Evolutionary conservation across 2,329 filamentous ascomycete genomes (phyloP), one percentile per base, ranked within the genome.

Genomic region (Calonectria pauciramosa): DNA sequence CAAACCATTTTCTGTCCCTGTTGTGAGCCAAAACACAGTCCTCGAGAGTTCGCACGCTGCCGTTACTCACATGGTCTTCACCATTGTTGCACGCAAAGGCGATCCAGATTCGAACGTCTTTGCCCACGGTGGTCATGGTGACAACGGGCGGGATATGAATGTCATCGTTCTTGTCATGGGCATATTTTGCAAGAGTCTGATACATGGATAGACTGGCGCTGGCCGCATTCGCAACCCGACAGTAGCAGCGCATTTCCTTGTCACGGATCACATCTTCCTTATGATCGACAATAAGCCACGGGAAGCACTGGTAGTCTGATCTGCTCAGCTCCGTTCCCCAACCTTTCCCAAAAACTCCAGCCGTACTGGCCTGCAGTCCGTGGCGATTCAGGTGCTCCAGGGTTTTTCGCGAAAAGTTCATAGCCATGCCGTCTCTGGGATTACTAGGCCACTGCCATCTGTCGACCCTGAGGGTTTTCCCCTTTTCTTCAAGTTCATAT

Each of bases 201-300:
- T 77, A 56, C 75, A 78, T 70, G 26, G 56, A 67, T 16, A 77
- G 28, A 8, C 73, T 66, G 49, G 75, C 77, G 32, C 60, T 64
- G 2, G 73, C 75, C 11, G 73, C 72, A 28, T 76, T 75, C 0
- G 77, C 77, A 18, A 68, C 75, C 8, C 70, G 44, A 18, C 59
- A 59, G 41, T 77, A 75, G 41, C 75, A 77, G n/a, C 63, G 66
- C 13, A 59, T 68, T 7, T 60, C 36, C 18, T 38, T 47, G 1
- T 51, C 65, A n/a, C 64, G 60, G 2, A 63, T 18, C 9, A 68
- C 59, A 8, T 66, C 56, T n/a, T 77, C 76, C 59, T 73, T 73
- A 52, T 78, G 72, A n/a, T 78, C 77, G 1, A 76, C 70, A 38
- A 77, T 72, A 4, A 78, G 70, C 77, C 77, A 78, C 2, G 75